Evolutionary conservation across 1,284 basidiomycete genomes (phyloP).

Genomic region (Cutaneotrichosporon sp.): DNA sequence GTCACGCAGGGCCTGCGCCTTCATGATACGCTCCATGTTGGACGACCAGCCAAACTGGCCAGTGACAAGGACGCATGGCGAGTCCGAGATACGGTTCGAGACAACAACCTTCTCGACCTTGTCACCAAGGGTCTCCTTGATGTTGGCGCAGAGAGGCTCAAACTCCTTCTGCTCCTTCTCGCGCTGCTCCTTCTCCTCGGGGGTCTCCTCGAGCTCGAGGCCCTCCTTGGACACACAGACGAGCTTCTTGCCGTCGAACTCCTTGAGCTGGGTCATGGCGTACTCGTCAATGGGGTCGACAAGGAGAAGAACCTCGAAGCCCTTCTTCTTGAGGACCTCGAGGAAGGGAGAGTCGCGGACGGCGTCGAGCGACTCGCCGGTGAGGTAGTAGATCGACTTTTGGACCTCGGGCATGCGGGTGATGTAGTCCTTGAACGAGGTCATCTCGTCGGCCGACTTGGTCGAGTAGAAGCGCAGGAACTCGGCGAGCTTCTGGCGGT

Average conservation of each 20-base stretch:
- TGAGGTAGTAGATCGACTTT: conserved; percentile 99
- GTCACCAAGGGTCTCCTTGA: conserved; percentile 96
- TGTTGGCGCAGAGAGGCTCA: conserved; percentile 83
- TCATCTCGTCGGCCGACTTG: conserved; percentile 86
- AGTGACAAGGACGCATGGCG: conserved; percentile 93
- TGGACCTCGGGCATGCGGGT: conserved; percentile 99
- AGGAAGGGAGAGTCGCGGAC: conserved; percentile 97
- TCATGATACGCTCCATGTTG: conserved; percentile 99
- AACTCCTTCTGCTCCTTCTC: conserved; percentile 84
- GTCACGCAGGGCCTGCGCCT: conserved; percentile 96
- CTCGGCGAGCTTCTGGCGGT: conserved; percentile 98
- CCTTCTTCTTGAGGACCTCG: conserved; percentile 99
- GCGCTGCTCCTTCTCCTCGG: conserved; percentile 89
- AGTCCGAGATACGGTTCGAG: conserved; percentile 95
- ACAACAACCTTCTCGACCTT: conserved; percentile 99
- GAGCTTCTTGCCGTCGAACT: conserved; percentile 98
- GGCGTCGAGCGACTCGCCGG: conserved; percentile 90
- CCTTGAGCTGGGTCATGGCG: conserved; percentile 96
- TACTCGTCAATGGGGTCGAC: conserved; percentile 99
- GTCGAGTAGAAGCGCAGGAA: conserved; percentile 99
- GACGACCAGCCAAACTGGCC: conserved; percentile 99
- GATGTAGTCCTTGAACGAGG: conserved; percentile 98
- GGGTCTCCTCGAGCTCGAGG: conserved; percentile 97
- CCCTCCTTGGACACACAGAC: conserved; percentile 99
- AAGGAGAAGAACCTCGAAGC: conserved; percentile 95